phyloP scores from a whole-genome alignment of 225 moss, liverwort and hornwort genomes.

The Bryoerythrophyllum caledonicum region DNA sequence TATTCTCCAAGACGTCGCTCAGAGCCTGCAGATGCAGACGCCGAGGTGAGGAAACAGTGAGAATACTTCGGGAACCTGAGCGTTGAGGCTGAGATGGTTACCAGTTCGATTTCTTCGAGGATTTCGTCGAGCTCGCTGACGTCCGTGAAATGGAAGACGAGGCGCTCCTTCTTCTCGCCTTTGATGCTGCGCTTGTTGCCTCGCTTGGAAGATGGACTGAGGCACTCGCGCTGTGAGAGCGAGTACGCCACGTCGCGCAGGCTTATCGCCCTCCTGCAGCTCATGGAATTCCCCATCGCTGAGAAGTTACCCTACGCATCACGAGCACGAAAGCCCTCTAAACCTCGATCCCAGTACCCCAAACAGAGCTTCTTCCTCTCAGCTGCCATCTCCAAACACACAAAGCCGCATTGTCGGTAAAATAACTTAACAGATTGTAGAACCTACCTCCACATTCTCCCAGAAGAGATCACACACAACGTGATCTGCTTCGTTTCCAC shows the following conservation, averaged over 20 bases:
- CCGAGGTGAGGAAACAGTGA: too few relatives aligned
- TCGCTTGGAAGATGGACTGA: neutral
- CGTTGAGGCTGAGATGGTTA: neutral
- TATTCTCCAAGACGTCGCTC: conserved; percentile 19
- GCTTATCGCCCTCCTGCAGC: conserved; percentile 28
- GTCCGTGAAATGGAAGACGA: conserved; percentile 32
- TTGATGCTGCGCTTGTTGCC: neutral
- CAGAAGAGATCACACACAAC: neutral
- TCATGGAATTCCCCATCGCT: conserved; percentile 41
- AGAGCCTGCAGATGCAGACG: conserved; percentile 32
- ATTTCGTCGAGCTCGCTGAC: conserved; percentile 43
- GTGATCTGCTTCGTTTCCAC: neutral
- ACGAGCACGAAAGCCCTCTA: too few relatives aligned
- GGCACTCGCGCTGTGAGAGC: conserved; percentile 9
- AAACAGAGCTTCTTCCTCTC: neutral
- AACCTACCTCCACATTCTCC: neutral
- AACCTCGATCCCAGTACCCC: neutral
- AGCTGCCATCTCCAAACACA: conserved; percentile 10
- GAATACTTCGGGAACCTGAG: too few relatives aligned
- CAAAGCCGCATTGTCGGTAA: neutral
- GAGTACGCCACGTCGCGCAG: conserved; percentile 11
- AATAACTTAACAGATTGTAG: neutral
- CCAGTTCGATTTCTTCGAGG: conserved; percentile 47
- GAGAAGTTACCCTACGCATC: neutral
- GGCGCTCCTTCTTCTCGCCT: conserved; percentile 9